A percentile compares a stretch with the other conserved stretches of the same genome.
These are phyloP conservation scores for Macrophomina tecta DNA, from an alignment of 2,329 filamentous ascomycete species.

Conservation along the genomic window DNA sequence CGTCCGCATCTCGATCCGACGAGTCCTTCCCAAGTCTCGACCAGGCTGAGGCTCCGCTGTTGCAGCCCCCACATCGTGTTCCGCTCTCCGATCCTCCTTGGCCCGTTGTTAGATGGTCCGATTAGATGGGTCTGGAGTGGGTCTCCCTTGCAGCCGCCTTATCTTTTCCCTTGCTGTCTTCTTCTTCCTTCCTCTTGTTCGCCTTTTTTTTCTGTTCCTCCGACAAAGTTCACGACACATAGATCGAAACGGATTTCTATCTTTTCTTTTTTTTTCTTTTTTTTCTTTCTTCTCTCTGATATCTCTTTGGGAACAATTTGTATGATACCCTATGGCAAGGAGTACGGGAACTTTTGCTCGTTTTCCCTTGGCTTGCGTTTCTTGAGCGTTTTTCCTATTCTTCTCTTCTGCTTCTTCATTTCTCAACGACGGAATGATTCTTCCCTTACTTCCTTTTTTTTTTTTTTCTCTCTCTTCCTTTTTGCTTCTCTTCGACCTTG, in stretches of 20 bases:
- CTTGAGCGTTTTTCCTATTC: not conserved
- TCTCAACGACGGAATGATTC: conserved; percentile 5
- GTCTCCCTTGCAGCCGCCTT: not conserved
- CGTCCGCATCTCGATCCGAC: not conserved
- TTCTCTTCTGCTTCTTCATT: not conserved
- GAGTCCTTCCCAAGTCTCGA: not conserved
- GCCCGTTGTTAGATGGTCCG: not conserved
- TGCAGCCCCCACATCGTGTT: not conserved
- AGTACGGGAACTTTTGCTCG: not conserved
- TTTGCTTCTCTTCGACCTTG: not conserved
- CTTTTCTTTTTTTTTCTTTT: not conserved
- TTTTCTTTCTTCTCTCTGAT: not conserved
- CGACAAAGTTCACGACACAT: not conserved
- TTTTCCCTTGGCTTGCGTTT: not conserved
- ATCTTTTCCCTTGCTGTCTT: not conserved
- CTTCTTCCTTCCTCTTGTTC: not conserved
- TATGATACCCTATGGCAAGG: conserved; percentile 19
- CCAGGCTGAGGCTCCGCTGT: conserved; percentile 7
- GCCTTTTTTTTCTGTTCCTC: not conserved
- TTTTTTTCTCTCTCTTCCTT: not conserved
- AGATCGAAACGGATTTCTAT: conserved; percentile 2
- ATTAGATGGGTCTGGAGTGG: not conserved
- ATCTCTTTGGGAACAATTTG: conserved; percentile 3
- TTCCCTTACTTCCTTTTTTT: not conserved
- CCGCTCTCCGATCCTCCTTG: not conserved